A percentile compares a stretch with the other conserved stretches of the same genome.
Evolutionary conservation across 2,329 filamentous ascomycete species (phyloP).

Genomic region (Mycosphaerelloides madeirae): DNA sequence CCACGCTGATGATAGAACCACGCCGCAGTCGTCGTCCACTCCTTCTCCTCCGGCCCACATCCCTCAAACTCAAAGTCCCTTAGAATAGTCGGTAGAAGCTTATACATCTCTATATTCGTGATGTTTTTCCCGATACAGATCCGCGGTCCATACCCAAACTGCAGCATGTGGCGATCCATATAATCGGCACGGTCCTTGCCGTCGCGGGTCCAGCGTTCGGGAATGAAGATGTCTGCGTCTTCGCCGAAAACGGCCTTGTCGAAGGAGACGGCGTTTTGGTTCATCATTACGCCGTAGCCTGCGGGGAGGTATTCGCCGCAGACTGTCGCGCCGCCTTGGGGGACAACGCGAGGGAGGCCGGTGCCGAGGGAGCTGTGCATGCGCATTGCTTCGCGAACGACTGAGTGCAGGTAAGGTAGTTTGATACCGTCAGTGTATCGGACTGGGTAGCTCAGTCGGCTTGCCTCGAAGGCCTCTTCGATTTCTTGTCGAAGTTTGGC

Average conservation of each 20-base stretch:
- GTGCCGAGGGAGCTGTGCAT: conserved; percentile 3
- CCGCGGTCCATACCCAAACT: conserved; percentile 32
- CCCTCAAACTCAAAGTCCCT: conserved; percentile 14
- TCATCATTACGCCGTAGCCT: conserved; percentile 1
- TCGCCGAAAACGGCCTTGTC: conserved; percentile 30
- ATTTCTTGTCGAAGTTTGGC: conserved; percentile 18
- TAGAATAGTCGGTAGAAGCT: conserved; percentile 24
- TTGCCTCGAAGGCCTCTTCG: conserved; percentile 21
- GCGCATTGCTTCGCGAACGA: conserved; percentile 7
- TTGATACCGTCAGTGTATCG: neutral
- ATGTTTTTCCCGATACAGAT: conserved; percentile 32
- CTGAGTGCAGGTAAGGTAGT: conserved; percentile 14
- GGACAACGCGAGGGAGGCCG: conserved; percentile 2
- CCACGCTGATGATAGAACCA: neutral
- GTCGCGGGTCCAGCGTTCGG: conserved; percentile 6
- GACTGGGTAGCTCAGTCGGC: conserved; percentile 7
- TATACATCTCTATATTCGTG: conserved; percentile 23
- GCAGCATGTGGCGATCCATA: conserved; percentile 12
- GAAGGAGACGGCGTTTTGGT: conserved; percentile 1
- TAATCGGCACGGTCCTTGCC: neutral
- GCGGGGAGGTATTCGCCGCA: conserved; percentile 5
- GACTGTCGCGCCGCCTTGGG: conserved; percentile 5
- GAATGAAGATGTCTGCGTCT: conserved; percentile 5
- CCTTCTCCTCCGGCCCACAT: neutral
- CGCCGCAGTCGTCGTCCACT: neutral